Evolutionary conservation across 2,329 filamentous ascomycete species (phyloP).

Genomic region (Amauroascus verrucosus): DNA sequence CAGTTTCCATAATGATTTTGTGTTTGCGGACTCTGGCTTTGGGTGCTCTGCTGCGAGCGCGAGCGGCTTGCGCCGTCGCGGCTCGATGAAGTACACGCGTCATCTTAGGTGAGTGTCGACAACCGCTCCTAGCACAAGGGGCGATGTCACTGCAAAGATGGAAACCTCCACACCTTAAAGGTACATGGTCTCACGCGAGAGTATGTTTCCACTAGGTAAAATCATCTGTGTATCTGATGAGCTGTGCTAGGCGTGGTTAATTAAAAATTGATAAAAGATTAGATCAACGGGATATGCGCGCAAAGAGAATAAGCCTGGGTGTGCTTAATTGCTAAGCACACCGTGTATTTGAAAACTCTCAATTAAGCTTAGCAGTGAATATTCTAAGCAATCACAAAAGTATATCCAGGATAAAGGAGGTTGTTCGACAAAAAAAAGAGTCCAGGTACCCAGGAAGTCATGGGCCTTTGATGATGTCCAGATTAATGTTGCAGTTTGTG

Average conservation of each 20-base stretch:
- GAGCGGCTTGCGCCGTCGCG: constrained; percentile 27
- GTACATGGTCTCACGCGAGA: background rate
- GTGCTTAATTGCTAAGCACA: constrained; percentile 13
- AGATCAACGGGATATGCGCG: background rate
- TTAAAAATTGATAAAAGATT: background rate
- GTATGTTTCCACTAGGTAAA: background rate
- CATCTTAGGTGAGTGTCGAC: constrained; percentile 21
- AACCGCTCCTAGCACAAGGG: background rate
- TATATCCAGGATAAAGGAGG: background rate
- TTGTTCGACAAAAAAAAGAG: background rate
- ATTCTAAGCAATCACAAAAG: constrained; percentile 1
- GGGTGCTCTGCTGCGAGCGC: constrained; percentile 25
- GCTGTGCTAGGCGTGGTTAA: background rate
- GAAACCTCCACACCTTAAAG: background rate
- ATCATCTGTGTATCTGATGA: background rate
- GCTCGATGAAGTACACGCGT: constrained; percentile 29
- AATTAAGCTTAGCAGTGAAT: constrained; percentile 5
- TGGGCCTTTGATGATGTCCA: background rate
- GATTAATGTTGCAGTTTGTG: background rate
- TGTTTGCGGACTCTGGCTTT: constrained; percentile 36
- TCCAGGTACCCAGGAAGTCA: background rate
- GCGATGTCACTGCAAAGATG: background rate
- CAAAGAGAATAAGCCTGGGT: background rate
- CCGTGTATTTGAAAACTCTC: background rate
- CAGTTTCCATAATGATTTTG: constrained; percentile 49